A percentile compares a stretch with the other conserved stretches of the same genome.
Conservation (phyloP, 768 basidiomycete species). For the Boletus vinaceobasis region DNA sequence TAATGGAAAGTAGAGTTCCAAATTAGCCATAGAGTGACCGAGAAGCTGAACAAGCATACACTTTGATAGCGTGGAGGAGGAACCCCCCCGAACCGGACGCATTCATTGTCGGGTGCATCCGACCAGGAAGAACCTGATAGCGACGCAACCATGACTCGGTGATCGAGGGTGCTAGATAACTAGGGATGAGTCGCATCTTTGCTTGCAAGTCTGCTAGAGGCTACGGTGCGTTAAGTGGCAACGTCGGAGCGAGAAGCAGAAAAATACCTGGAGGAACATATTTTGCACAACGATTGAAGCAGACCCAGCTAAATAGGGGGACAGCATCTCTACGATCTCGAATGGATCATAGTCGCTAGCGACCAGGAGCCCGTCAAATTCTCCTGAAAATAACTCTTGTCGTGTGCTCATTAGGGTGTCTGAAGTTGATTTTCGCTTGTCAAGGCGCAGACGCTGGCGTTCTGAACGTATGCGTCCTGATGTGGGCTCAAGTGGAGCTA, state of each 20-base stretch:
- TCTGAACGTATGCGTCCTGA: constrained; percentile 64
- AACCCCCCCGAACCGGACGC: constrained; percentile 88
- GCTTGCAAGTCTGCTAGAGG: constrained; percentile 75
- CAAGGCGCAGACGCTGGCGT: constrained; percentile 63
- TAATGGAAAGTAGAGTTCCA: constrained; percentile 21
- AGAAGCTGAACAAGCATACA: constrained; percentile 45
- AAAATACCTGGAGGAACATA: constrained; percentile 67
- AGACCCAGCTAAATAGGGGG: constrained; percentile 80
- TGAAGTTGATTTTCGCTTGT: constrained; percentile 73
- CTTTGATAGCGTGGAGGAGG: constrained; percentile 80
- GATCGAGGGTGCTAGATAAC: constrained; percentile 73
- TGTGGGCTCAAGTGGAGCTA: constrained; percentile 57
- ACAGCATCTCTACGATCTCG: constrained; percentile 71
- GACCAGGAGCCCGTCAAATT: constrained; percentile 87
- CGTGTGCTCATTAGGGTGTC: constrained; percentile 60
- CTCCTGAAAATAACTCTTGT: constrained; percentile 80
- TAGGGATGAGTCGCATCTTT: constrained; percentile 60
- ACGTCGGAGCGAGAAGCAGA: not conserved
- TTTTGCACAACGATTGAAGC: constrained; percentile 84
- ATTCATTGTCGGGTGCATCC: constrained; percentile 94
- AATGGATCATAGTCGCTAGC: constrained; percentile 83
- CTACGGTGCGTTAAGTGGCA: constrained; percentile 34
- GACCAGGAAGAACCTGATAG: constrained; percentile 95
- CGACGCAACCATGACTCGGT: constrained; percentile 85
- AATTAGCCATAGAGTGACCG: not conserved